Evolutionary conservation across 2,329 filamentous ascomycete genomes (phyloP).

Genomic region (Monosporascus sp.): DNA sequence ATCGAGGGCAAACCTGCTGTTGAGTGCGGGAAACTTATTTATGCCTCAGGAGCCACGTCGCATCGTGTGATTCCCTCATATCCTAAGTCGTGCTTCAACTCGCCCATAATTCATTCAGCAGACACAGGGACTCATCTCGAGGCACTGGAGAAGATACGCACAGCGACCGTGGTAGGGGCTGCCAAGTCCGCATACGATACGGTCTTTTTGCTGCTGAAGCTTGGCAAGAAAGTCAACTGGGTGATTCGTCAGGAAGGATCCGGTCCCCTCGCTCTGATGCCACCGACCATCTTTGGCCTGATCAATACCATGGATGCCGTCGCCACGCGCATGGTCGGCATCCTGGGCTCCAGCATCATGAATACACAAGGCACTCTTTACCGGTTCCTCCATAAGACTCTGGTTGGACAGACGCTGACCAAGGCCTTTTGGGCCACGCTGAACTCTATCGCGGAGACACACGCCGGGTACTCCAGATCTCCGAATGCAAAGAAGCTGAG

Average conservation of each 20-base stretch:
- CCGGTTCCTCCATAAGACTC: constrained; percentile 21
- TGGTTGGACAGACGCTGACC: no score
- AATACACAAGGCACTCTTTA: constrained; percentile 19
- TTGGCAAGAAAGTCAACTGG: constrained; percentile 28
- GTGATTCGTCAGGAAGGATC: constrained; percentile 26
- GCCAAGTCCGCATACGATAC: constrained; percentile 30
- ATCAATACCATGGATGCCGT: constrained; percentile 23
- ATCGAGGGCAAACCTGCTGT: no score
- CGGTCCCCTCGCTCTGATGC: constrained; percentile 27
- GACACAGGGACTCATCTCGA: constrained; percentile 13
- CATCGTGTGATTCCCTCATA: no score
- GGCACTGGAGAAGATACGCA: constrained; percentile 3
- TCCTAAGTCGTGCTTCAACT: constrained; percentile 17
- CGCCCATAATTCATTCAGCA: constrained; percentile 24
- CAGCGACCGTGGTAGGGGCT: constrained; percentile 24
- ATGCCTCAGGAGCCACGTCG: no score
- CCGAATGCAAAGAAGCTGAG: constrained; percentile 14
- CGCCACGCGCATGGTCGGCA: constrained; percentile 18
- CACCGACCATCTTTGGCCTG: constrained; percentile 19
- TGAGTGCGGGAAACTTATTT: no score
- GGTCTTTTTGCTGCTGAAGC: constrained; percentile 24
- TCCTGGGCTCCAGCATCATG: constrained; percentile 27
- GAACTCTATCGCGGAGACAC: no score
- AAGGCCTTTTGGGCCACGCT: no score
- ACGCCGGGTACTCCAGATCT: constrained; percentile 21